Percentiles rank a stretch among this genome's conserved stretches.
These are phyloP conservation scores for Epichloe elymi DNA, from an alignment of 2,329 filamentous ascomycete species.

Conservation along the genomic window DNA sequence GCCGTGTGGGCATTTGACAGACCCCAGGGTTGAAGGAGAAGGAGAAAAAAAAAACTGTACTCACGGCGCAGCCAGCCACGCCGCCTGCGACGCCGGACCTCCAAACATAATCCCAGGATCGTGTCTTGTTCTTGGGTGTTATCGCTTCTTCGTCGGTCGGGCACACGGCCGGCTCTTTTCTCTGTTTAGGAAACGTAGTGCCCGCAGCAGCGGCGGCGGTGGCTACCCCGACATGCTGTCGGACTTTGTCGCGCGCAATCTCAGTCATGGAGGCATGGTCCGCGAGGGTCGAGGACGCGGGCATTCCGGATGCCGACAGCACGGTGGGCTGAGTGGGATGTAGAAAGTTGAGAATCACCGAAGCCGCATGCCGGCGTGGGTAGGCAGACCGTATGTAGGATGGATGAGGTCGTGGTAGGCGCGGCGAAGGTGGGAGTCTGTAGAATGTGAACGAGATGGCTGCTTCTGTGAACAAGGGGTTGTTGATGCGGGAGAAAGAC, in stretches of 20 bases:
- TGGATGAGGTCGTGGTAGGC: not conserved
- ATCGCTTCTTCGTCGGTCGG: constrained; percentile 36
- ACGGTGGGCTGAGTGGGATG: constrained; percentile 1
- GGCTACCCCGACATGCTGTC: constrained; percentile 13
- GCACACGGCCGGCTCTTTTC: constrained; percentile 28
- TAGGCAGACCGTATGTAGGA: not conserved
- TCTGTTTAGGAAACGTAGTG: constrained; percentile 5
- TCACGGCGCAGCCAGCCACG: constrained; percentile 79
- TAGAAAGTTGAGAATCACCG: constrained; percentile 11
- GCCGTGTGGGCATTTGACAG: too few species aligned
- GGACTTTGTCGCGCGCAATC: constrained; percentile 24
- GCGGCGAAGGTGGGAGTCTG: not conserved
- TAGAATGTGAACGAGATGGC: not conserved
- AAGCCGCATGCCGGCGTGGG: constrained; percentile 4
- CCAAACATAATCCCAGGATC: constrained; percentile 71
- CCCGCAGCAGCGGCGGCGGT: constrained; percentile 8
- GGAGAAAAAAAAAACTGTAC: constrained; percentile 18
- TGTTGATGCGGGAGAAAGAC: not conserved
- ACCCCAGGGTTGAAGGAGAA: too few species aligned
- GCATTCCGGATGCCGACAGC: constrained; percentile 29
- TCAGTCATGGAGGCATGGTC: constrained; percentile 48
- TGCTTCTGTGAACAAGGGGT: not conserved
- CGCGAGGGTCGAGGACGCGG: constrained; percentile 38
- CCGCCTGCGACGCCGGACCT: constrained; percentile 79
- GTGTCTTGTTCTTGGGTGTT: constrained; percentile 34